These are phyloP conservation scores for Fusarium nurragi DNA, from an alignment of 2,329 filamentous ascomycete genomes.

Conservation along the genomic window DNA sequence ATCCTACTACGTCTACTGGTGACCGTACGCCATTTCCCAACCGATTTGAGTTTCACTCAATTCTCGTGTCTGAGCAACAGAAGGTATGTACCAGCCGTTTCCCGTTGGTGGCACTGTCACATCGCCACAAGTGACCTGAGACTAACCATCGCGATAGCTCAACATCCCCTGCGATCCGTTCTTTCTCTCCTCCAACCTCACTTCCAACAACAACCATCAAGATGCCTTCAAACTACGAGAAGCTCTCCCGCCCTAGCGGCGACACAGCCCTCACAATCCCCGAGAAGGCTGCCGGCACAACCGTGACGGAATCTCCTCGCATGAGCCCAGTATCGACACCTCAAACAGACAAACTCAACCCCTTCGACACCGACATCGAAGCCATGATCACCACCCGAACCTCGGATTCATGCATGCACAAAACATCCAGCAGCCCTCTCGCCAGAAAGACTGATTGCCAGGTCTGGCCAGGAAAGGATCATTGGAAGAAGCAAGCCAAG, in stretches of 20 bases:
- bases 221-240: slow-evolving; percentile 45
- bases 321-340: slow-evolving; percentile 57
- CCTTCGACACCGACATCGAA: slow-evolving; percentile 68
- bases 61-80: slow-evolving; percentile 9
- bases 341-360: slow-evolving; percentile 56
- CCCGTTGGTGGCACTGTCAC: slow-evolving; percentile 27
- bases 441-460: slow-evolving; percentile 58
- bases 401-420: slow-evolving; percentile 47
- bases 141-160: slow-evolving; percentile 30
- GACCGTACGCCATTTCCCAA: slow-evolving; percentile 15
- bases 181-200: no score
- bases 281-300: slow-evolving; percentile 46
- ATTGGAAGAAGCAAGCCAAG: slow-evolving; percentile 69
- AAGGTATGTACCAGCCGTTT: slow-evolving; percentile 31
- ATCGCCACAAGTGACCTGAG: slow-evolving; percentile 28
- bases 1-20: not conserved
- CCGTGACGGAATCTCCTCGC: slow-evolving; percentile 40
- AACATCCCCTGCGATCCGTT: not conserved
- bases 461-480: slow-evolving; percentile 68
- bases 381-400: slow-evolving; percentile 55
- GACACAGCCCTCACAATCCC: slow-evolving; percentile 42
- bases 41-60: slow-evolving; percentile 17
- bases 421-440: slow-evolving; percentile 40
- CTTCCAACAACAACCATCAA: slow-evolving; percentile 1
- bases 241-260: slow-evolving; percentile 39